Conservation (phyloP, 2,329 filamentous ascomycete genomes). For the Colletotrichum neosansevieriae region DNA sequence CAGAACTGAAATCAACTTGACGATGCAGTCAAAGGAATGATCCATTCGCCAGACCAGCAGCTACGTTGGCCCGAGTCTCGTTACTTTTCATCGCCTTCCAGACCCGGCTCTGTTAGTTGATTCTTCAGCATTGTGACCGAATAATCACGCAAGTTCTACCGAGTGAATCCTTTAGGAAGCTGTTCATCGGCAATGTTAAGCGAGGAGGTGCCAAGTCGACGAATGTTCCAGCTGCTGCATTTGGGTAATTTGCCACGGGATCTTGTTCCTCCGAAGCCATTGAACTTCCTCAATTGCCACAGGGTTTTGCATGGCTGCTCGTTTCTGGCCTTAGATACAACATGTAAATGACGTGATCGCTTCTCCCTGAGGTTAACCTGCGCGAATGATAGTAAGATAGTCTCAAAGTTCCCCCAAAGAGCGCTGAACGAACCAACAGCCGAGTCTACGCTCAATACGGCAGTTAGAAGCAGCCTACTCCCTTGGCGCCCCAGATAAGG, state of each 20-base stretch:
- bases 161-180: constrained; percentile 5
- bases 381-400: background rate
- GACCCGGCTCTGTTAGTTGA: too few relatives aligned
- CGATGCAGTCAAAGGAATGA: too few relatives aligned
- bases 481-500: constrained; percentile 37
- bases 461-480: background rate
- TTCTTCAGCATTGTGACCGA: too few relatives aligned
- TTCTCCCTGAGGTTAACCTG: too few relatives aligned
- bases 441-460: constrained; percentile 31
- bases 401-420: background rate
- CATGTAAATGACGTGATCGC: constrained; percentile 2
- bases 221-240: background rate
- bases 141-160: too few relatives aligned
- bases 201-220: constrained; percentile 4
- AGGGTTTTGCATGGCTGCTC: background rate
- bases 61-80: too few relatives aligned
- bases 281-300: constrained; percentile 22
- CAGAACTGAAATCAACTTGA: too few relatives aligned
- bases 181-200: background rate
- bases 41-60: too few relatives aligned
- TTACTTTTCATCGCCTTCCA: too few relatives aligned
- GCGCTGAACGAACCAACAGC: constrained; percentile 19
- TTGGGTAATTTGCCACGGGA: constrained; percentile 6
- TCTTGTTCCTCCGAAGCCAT: background rate
- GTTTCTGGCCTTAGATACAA: background rate